These are phyloP conservation scores for Piromyces finnis DNA, from an alignment of 192 early-diverging fungal genomes.

Conservation along the genomic window DNA sequence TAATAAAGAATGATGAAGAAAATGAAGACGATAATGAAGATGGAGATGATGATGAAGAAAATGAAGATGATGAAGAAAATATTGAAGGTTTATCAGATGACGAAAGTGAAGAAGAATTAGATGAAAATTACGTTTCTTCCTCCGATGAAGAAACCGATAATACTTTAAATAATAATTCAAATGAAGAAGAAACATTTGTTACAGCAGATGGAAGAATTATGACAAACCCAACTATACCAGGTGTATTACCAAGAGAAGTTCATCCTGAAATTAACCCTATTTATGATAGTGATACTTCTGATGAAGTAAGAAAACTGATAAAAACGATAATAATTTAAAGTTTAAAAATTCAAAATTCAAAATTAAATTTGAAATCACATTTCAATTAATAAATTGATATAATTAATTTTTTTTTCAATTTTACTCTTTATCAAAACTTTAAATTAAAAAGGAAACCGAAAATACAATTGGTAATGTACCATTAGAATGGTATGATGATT, in stretches of 20 bases:
- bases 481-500: slow-evolving; percentile 94
- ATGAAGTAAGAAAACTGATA: slow-evolving; percentile 38
- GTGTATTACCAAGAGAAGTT: slow-evolving; percentile 22
- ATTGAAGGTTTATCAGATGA: slow-evolving; percentile 14
- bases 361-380: no score
- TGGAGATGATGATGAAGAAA: slow-evolving; percentile 19
- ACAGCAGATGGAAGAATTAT: slow-evolving; percentile 7
- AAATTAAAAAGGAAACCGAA: slow-evolving; percentile 39
- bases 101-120: slow-evolving; percentile 6
- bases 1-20: slow-evolving; percentile 8
- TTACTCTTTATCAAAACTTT: no score
- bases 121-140: slow-evolving; percentile 4
- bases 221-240: slow-evolving; percentile 2
- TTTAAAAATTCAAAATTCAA: no score
- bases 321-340: no score
- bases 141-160: slow-evolving; percentile 26
- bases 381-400: no score
- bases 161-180: slow-evolving; percentile 1
- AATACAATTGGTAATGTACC: slow-evolving; percentile 95
- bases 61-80: slow-evolving; percentile 23
- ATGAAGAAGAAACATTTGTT: slow-evolving; percentile 2
- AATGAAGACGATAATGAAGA: slow-evolving; percentile 19
- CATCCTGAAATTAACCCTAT: slow-evolving; percentile 80
- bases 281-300: slow-evolving; percentile 85
- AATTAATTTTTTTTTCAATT: no score